Evolutionary conservation across 1,284 basidiomycete genomes (phyloP), one percentile per base, ranked within the genome.

Genomic region (Thecaphora frezii): DNA sequence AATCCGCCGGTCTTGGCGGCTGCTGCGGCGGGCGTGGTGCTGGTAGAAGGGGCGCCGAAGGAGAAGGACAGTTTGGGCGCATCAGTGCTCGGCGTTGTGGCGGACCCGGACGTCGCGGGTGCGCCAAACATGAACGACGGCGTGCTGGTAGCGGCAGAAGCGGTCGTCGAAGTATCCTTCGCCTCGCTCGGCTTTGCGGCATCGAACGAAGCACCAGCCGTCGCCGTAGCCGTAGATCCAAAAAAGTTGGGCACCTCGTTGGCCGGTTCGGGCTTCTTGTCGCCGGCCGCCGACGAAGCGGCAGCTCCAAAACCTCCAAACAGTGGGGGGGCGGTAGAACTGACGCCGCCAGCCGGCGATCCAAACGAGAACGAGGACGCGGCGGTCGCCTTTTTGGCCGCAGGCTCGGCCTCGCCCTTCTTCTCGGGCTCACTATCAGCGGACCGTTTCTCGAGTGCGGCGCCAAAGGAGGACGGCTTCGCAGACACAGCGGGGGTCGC

Each of bases 21-120:
- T 8, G 43, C 7, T 8, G 23, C 26, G n/a, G 16, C 24, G 5
- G 43, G 26, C 24, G 43, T 19, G 26, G 26, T 44, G 18, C 21
- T 21, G 14, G 38, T 39, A 18, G 38, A 5, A 39, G 44, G 49
- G 14, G 55, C 52, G 38, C 52, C 58, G 25, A 73, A 73, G 47
- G 56, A 56, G 54, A 73, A 73, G 7, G 53, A 48, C 8, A 63
- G 46, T 33, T 50, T 54, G 1, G 64, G 54, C 1, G 53, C 48
- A 1, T 57, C 47, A 38, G 63, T 58, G 18, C 51, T 41, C 5
- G 66, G 66, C 23, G 19, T 9, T 19, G 19, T 5, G 18, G 40
- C 21, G 28, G 28, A 7, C 8, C 26, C 37, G 1, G 43, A 21
- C 13, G 16, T 21, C 16, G 44, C 43, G 18, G 18, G 12, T 4